Evolutionary conservation across 306 rosid species (phyloP).

Genomic region (Ceratonia siliqua): DNA sequence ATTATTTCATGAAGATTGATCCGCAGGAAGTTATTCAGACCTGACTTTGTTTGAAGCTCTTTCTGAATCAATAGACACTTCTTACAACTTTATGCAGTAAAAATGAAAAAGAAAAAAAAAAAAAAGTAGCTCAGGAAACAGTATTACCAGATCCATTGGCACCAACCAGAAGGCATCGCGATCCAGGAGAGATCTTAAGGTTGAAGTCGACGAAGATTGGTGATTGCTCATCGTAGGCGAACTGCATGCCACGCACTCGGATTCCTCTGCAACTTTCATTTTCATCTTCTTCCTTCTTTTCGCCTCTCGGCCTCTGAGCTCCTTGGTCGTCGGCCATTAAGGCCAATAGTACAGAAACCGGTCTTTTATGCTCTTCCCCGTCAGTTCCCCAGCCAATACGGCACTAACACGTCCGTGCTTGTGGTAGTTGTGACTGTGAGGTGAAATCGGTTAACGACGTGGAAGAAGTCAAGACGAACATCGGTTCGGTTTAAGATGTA

Average conservation of each 20-base stretch:
- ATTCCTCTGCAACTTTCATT: conserved; percentile 42
- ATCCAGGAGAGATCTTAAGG: conserved; percentile 74
- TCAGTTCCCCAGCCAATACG: conserved; percentile 4
- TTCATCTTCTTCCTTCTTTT: conserved; percentile 8
- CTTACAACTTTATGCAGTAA: neutral
- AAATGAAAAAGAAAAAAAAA: neutral
- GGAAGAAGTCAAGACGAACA: neutral
- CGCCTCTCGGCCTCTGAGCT: neutral
- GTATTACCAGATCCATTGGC: conserved; percentile 90
- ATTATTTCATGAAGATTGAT: neutral
- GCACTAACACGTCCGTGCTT: conserved; percentile 38
- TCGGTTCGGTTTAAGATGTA: neutral
- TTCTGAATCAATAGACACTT: neutral
- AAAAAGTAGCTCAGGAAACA: neutral
- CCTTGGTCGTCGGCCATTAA: conserved; percentile 54
- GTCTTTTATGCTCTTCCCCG: neutral
- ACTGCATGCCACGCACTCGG: conserved; percentile 73
- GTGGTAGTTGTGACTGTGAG: conserved; percentile 23
- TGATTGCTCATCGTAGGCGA: conserved; percentile 59
- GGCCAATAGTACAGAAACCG: neutral
- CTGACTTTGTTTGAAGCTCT: neutral
- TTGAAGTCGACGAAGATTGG: conserved; percentile 74
- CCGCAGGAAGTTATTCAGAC: neutral
- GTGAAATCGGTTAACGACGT: neutral
- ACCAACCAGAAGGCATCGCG: conserved; percentile 93